These are phyloP conservation scores for Angomonas ambiguus DNA, from an alignment of 208 protist genomes.

Conservation along the genomic window DNA sequence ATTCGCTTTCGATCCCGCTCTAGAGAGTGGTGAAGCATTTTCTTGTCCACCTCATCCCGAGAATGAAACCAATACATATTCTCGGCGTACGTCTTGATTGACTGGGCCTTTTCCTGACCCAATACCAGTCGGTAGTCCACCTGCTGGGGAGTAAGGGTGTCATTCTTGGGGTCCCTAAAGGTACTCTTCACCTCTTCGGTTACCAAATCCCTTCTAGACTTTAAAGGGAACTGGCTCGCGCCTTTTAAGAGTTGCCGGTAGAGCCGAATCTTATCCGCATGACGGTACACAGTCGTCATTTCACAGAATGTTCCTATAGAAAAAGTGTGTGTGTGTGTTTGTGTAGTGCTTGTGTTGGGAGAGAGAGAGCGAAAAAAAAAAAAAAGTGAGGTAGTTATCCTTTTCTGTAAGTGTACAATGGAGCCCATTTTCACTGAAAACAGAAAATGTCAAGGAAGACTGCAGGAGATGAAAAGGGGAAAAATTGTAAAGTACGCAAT, in stretches of 20 bases:
- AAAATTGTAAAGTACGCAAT: no score
- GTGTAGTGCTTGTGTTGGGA: background rate
- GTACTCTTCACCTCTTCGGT: slow-evolving; percentile 70
- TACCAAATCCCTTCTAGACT: slow-evolving; percentile 74
- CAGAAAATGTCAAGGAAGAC: no score
- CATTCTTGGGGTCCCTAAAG: slow-evolving; percentile 66
- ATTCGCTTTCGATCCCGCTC: slow-evolving; percentile 52
- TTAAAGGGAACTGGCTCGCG: slow-evolving; percentile 63
- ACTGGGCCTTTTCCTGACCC: slow-evolving; percentile 69
- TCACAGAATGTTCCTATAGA: background rate
- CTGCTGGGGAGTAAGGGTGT: slow-evolving; percentile 41
- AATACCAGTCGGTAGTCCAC: slow-evolving; percentile 79
- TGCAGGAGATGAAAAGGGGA: no score
- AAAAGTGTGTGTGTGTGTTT: background rate
- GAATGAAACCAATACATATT: slow-evolving; percentile 92
- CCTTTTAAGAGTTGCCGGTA: slow-evolving; percentile 75
- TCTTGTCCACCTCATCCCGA: slow-evolving; percentile 77
- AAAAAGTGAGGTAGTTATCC: no score
- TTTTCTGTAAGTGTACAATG: no score
- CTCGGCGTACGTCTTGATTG: slow-evolving; percentile 73
- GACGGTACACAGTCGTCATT: slow-evolving; percentile 32
- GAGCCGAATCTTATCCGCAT: slow-evolving; percentile 60
- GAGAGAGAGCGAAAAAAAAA: background rate
- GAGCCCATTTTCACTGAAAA: no score
- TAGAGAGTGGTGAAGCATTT: slow-evolving; percentile 80